phyloP scores from a whole-genome alignment of 345 rosid species.

The Triadica sebifera region DNA sequence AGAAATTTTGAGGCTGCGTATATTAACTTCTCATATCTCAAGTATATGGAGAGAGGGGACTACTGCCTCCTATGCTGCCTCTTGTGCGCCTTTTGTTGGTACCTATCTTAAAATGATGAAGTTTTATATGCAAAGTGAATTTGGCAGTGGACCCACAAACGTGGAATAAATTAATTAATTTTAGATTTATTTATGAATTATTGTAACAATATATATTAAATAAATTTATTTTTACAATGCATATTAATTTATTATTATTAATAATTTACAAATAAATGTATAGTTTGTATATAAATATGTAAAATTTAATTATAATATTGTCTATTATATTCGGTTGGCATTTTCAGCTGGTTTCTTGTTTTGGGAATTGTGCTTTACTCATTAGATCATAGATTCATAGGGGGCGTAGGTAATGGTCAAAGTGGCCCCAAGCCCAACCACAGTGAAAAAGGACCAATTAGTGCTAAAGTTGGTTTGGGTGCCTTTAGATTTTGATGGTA shows the following conservation, averaged over 20 bases:
- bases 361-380: neutral
- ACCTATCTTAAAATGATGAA: neutral
- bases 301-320: neutral
- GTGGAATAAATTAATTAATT: neutral
- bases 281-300: too few species aligned
- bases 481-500: neutral
- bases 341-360: neutral
- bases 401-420: conserved; percentile 14
- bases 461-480: neutral
- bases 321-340: neutral
- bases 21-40: neutral
- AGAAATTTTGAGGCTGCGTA: too few species aligned
- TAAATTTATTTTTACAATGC: too few species aligned
- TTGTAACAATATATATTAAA: too few species aligned
- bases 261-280: too few species aligned
- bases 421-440: neutral
- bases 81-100: neutral
- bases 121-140: neutral
- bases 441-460: conserved; percentile 1
- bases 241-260: too few species aligned
- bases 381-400: neutral
- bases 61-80: neutral
- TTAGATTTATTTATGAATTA: too few species aligned
- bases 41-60: neutral
- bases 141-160: neutral